These are phyloP conservation scores for Punctularia strigosozonata DNA, from an alignment of 768 basidiomycete genomes.

Conservation along the genomic window DNA sequence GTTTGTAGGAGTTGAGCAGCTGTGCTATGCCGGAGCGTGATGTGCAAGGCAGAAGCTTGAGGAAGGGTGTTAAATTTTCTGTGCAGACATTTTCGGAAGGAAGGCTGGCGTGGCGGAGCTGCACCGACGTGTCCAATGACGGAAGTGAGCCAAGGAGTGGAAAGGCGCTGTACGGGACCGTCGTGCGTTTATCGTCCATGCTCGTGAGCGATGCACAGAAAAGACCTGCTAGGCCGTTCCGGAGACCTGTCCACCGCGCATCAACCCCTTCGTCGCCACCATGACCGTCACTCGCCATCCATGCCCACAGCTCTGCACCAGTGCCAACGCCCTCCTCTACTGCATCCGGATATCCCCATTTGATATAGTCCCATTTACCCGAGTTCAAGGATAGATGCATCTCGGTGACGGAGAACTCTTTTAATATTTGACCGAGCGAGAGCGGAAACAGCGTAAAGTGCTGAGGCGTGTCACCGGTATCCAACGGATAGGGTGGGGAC, in stretches of 20 bases:
- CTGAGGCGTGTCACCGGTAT: slow-evolving; percentile 43
- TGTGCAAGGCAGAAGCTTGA: slow-evolving; percentile 91
- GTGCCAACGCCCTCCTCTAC: slow-evolving; percentile 67
- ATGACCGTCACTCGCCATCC: slow-evolving; percentile 68
- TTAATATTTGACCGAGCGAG: slow-evolving; percentile 75
- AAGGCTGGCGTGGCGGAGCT: slow-evolving; percentile 63
- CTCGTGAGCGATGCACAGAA: slow-evolving; percentile 90
- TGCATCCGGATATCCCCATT: slow-evolving; percentile 76
- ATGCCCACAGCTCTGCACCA: slow-evolving; percentile 86
- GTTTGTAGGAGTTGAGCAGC: slow-evolving; percentile 71
- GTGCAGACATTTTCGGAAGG: slow-evolving; percentile 91
- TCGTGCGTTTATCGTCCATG: slow-evolving; percentile 65
- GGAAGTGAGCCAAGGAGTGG: slow-evolving; percentile 48
- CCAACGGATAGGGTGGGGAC: slow-evolving; percentile 43
- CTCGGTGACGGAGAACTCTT: slow-evolving; percentile 77
- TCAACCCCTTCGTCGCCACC: too few species aligned
- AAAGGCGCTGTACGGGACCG: slow-evolving; percentile 50
- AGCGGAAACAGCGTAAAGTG: slow-evolving; percentile 86
- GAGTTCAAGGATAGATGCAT: slow-evolving; percentile 85
- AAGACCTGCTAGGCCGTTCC: slow-evolving; percentile 83
- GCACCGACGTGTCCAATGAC: slow-evolving; percentile 32
- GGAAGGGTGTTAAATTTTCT: slow-evolving; percentile 92
- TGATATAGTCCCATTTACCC: slow-evolving; percentile 82
- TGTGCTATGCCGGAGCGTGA: slow-evolving; percentile 73
- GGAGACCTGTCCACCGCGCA: slow-evolving; percentile 71